phyloP scores from a whole-genome alignment of 1,139 yeast genomes.

The Scheffersomyces quercinus region DNA sequence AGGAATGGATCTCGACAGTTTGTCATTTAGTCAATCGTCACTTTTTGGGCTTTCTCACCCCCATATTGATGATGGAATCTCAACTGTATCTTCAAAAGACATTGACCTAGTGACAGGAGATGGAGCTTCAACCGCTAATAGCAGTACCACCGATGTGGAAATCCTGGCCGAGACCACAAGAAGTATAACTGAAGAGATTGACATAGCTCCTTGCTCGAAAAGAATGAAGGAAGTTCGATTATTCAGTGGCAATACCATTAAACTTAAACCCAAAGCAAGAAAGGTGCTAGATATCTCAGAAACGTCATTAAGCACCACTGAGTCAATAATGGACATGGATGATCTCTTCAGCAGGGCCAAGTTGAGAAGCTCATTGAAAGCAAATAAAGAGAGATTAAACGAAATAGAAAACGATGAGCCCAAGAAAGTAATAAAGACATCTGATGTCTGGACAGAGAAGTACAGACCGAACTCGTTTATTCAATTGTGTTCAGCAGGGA shows the following conservation, averaged over 20 bases:
- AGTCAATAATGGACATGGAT: conserved; percentile 30
- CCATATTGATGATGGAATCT: neutral
- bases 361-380: conserved; percentile 22
- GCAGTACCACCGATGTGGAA: neutral
- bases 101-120: too few relatives aligned
- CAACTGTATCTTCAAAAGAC: too few relatives aligned
- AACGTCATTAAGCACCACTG: neutral
- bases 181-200: neutral
- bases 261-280: conserved; percentile 16
- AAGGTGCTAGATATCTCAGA: neutral
- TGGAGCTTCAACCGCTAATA: neutral
- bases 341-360: conserved; percentile 29
- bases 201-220: conserved; percentile 7
- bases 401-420: conserved; percentile 2
- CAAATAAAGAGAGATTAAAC: conserved; percentile 14
- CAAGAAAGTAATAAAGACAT: neutral
- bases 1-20: neutral
- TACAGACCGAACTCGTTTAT: conserved; percentile 76
- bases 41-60: conserved; percentile 8
- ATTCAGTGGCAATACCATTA: conserved; percentile 25
- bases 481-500: conserved; percentile 67
- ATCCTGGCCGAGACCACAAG: neutral
- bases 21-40: conserved; percentile 13
- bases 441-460: conserved; percentile 70
- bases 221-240: conserved; percentile 21